Evolutionary conservation across 2,329 filamentous ascomycete genomes (phyloP).

Genomic region (Xylaria sp.): DNA sequence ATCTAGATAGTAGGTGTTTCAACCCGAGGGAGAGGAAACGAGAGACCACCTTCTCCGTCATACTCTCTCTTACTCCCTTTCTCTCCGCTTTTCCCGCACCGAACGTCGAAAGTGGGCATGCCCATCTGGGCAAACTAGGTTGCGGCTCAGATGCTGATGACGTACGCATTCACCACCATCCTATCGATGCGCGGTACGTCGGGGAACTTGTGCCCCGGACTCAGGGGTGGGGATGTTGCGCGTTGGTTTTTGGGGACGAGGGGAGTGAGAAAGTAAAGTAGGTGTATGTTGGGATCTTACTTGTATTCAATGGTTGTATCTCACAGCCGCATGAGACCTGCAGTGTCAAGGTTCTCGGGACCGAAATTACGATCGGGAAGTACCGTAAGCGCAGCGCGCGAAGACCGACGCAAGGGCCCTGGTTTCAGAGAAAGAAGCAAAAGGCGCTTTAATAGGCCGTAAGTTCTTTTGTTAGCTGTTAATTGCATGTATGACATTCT

Average conservation of each 20-base stretch:
- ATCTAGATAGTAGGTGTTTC: background rate
- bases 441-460: background rate
- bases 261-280: background rate
- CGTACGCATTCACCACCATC: slow-evolving; percentile 13
- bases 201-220: slow-evolving; percentile 21
- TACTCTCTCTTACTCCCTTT: background rate
- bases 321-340: background rate
- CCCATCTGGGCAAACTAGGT: background rate
- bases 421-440: slow-evolving; percentile 2
- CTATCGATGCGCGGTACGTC: background rate
- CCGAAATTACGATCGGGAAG: slow-evolving; percentile 12
- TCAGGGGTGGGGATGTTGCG: slow-evolving; percentile 37
- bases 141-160: slow-evolving; percentile 16
- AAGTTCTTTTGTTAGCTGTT: no score
- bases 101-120: background rate
- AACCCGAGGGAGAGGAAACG: background rate
- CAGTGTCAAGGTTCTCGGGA: slow-evolving; percentile 21
- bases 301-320: no score
- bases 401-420: background rate
- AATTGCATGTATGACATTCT: background rate
- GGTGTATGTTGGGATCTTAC: no score
- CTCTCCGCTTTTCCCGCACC: background rate
- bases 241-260: background rate
- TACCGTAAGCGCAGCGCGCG: background rate
- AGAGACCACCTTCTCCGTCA: background rate